phyloP scores from a whole-genome alignment of 2,329 filamentous ascomycete species.

The Hypoxylon sp. region DNA sequence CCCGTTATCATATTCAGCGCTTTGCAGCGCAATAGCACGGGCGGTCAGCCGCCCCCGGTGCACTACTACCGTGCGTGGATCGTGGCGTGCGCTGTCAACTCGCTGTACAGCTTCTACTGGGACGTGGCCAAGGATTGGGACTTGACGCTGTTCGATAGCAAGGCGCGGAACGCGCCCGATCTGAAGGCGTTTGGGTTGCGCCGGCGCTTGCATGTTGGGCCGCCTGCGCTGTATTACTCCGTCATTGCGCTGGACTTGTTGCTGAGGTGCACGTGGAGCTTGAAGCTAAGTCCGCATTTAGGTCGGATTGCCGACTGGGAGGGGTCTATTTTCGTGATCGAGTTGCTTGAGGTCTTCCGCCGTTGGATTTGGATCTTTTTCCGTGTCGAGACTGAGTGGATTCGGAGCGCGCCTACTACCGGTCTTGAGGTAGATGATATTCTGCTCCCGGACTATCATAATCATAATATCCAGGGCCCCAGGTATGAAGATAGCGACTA shows the following conservation, averaged over 20 bases:
- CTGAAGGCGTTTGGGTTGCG: slow-evolving; percentile 82
- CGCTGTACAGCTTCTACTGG: slow-evolving; percentile 98
- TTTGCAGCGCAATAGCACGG: slow-evolving; percentile 74
- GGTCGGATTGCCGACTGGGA: slow-evolving; percentile 90
- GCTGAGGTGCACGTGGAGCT: slow-evolving; percentile 90
- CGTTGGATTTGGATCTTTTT: slow-evolving; percentile 99
- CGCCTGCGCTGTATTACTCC: slow-evolving; percentile 82
- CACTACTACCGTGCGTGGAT: slow-evolving; percentile 76
- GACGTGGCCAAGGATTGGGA: slow-evolving; percentile 98
- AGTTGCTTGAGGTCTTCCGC: slow-evolving; percentile 87
- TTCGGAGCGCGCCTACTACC: slow-evolving; percentile 65
- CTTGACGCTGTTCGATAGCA: slow-evolving; percentile 80
- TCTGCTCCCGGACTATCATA: slow-evolving; percentile 78
- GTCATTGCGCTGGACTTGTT: slow-evolving; percentile 84
- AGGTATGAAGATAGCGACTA: slow-evolving; percentile 71
- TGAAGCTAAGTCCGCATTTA: slow-evolving; percentile 86
- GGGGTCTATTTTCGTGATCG: slow-evolving; percentile 87
- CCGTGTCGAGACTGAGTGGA: slow-evolving; percentile 93
- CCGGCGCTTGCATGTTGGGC: slow-evolving; percentile 78
- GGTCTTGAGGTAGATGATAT: slow-evolving; percentile 79
- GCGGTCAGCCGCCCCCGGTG: slow-evolving; percentile 56
- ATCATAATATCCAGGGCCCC: slow-evolving; percentile 48
- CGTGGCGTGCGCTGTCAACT: slow-evolving; percentile 82
- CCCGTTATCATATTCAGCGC: slow-evolving; percentile 88
- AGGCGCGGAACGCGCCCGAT: slow-evolving; percentile 71